Base-by-base conservation (phyloP, 106 monocot species). In the Posidonia australis region DNA sequence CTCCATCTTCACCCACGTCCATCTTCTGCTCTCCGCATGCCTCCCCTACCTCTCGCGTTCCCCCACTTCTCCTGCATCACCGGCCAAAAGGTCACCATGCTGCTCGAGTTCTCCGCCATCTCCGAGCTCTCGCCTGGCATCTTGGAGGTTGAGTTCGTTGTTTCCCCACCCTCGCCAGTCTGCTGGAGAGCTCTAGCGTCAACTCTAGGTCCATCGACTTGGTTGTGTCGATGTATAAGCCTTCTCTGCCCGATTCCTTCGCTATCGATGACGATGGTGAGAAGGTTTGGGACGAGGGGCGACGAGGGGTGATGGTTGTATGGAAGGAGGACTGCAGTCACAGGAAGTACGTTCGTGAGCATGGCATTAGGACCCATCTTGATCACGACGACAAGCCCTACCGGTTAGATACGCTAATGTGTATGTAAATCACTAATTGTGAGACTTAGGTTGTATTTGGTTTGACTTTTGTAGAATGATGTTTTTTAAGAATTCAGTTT, bases 191-290 rank as follows among this genome's bases (percentile, higher is more conserved):
- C n/a, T 23, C 9, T 52, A 10, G 42, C 14, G 44, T 54, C 3
- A 13, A 24, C 42, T 53, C 54, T 0, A 16, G 18, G 13, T 42
- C 54, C 10, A 56, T 72, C 17, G 72, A 53, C 30, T 16, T 61
- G 3, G 36, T 71, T 2, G 70, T 71, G 25, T 62, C 70, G 13
- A 71, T 71, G 70, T 48, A n/a, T n/a, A n/a, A 69, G 69, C 58
- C 44, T 69, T 58, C 45, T 42, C 58, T 58, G 45, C 69, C 69
- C 69, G 46, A 69, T 5, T 1, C 69, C 69, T 0, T 69, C 46
- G 44, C 44, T 69, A 4, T 57, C 58, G 24, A 58, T 58, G 1
- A 69, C 58, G 69, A 23, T 69, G 23, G 46, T 59, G 25, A 58
- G 41, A 13, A 13, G 29, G 58, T 69, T 69, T 45, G 51, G 51